Evolutionary conservation across 179 eudicot species (phyloP).

Genomic region (Actinidia polygama): DNA sequence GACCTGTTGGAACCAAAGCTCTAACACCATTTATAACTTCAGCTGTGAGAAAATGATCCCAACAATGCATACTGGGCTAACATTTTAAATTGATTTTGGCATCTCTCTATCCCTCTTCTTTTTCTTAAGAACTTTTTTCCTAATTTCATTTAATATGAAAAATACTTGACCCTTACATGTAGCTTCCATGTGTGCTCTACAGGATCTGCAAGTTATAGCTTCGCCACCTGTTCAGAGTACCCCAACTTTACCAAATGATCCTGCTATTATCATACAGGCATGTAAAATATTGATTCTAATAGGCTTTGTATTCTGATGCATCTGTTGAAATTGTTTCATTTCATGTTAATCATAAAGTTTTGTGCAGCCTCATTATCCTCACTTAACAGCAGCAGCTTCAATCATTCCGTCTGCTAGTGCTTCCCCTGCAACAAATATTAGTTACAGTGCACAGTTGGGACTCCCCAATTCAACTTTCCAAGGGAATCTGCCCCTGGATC

Average conservation of each 20-base stretch:
- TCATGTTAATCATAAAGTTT: background rate
- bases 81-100: too few species aligned
- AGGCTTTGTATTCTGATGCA: background rate
- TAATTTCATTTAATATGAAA: background rate
- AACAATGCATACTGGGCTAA: background rate
- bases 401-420: slow-evolving; percentile 24
- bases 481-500: slow-evolving; percentile 41
- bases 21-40: background rate
- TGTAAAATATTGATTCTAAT: background rate
- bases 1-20: background rate
- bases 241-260: slow-evolving; percentile 50
- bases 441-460: slow-evolving; percentile 43
- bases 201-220: slow-evolving; percentile 67
- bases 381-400: slow-evolving; percentile 28
- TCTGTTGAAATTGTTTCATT: background rate
- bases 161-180: background rate
- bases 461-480: slow-evolving; percentile 32
- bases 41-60: background rate
- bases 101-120: background rate
- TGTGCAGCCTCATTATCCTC: slow-evolving; percentile 50
- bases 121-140: too few species aligned
- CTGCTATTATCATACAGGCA: slow-evolving; percentile 61
- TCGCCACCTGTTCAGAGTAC: slow-evolving; percentile 50
- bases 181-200: slow-evolving; percentile 12
- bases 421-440: slow-evolving; percentile 37